Conservation (phyloP, 768 basidiomycete species). For the Suillus lakei region DNA sequence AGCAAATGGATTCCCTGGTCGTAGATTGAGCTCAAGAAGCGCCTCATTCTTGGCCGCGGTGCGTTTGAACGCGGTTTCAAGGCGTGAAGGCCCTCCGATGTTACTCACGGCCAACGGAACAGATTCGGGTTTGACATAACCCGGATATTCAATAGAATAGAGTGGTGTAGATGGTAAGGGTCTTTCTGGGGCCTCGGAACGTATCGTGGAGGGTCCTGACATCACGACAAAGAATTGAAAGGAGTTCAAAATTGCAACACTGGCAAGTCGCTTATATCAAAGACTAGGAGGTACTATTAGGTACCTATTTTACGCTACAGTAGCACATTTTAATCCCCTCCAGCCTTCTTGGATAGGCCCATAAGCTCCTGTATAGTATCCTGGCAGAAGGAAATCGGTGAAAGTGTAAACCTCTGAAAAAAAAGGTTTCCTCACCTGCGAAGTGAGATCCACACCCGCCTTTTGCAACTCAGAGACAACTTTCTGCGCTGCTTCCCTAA, state of each 20-base stretch:
- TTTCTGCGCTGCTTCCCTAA: constrained; percentile 50
- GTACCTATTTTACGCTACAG: constrained; percentile 2
- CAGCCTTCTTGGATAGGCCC: constrained; percentile 33
- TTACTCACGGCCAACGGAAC: constrained; percentile 64
- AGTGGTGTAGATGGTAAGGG: constrained; percentile 63
- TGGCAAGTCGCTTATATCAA: background rate
- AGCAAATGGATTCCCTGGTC: constrained; percentile 74
- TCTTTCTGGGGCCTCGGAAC: constrained; percentile 39
- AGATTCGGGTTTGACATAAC: constrained; percentile 72
- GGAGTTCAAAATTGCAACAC: background rate
- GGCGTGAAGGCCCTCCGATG: constrained; percentile 69
- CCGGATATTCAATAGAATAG: constrained; percentile 90
- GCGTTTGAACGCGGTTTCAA: constrained; percentile 81
- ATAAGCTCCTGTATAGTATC: constrained; percentile 48
- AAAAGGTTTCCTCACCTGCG: constrained; percentile 50
- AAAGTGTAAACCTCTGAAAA: background rate
- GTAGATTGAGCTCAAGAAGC: constrained; percentile 76
- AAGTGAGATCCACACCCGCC: constrained; percentile 62
- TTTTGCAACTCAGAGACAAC: constrained; percentile 57
- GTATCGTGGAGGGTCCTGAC: constrained; percentile 13
- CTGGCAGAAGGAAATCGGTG: constrained; percentile 32
- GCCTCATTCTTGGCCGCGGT: constrained; percentile 63
- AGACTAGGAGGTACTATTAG: constrained; percentile 1
- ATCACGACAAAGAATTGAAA: background rate
- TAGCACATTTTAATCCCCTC: constrained; percentile 17